Evolutionary conservation across 2,329 filamentous ascomycete species (phyloP), one percentile per base, ranked within the genome.

Genomic region (Colletotrichum sp.): DNA sequence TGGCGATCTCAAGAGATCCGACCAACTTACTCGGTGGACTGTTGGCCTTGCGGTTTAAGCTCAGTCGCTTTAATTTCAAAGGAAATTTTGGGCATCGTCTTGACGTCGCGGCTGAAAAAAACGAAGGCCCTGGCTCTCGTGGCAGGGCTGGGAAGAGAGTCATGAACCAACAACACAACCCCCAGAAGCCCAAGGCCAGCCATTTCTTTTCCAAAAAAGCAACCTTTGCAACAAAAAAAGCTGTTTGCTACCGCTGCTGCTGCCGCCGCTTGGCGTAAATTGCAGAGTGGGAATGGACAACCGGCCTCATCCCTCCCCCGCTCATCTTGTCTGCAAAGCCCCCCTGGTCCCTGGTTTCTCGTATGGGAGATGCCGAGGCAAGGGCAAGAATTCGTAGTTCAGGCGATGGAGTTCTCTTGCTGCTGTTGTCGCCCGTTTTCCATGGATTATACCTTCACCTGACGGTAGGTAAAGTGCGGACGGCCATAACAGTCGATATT

Each of bases 331-430:
- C 24, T 36, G 30, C 59, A 21, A 21, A 49, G 59, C 6, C 26
- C 21, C 63, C 63, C 34, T 44, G 36, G 36, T 28, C 59, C 36
- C 28, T 49, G 15, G 36, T 44, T 55, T 71, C 69, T 73, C 57
- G 44, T 76, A 69, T 69, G 69, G 69, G 73, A 73, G 30, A 65
- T 72, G 64, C 73, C 69, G 69, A 69, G 73, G 57, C 73, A 69
- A 62, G 64, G 70, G 32, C 4, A 30, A 16, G 16, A 9, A 16
- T 52, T 36, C 39, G 36, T 60, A 21, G 34, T 66, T 59, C 64
- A 65, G 34, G 30, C 44, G 44, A 49, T 49, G 44, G 44, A 49
- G 44, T 49, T 49, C 44, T 49, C 15, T 6, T 13, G n/a, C 44
- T 32, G 28, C 32, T 32, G 34, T 73, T 32, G 57, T 55, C 16